Conservation (phyloP, 148 eudicot genomes). For the Cornus florida region DNA sequence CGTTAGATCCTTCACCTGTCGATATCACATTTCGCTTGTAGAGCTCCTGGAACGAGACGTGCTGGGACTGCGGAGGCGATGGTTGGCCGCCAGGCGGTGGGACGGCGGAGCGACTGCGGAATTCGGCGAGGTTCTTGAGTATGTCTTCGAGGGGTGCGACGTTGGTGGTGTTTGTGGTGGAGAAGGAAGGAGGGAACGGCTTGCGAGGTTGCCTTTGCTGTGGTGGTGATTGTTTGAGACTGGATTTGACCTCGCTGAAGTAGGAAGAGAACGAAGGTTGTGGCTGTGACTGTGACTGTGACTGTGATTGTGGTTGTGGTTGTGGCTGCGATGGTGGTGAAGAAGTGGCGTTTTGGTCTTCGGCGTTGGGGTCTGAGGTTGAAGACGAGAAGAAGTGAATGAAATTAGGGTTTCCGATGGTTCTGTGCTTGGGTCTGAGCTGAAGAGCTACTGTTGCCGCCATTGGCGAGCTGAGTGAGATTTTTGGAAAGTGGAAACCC, state of each 20-base stretch:
- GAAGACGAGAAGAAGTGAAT: conserved; percentile 38
- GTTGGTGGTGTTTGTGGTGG: conserved; percentile 1
- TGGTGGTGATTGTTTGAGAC: conserved; percentile 27
- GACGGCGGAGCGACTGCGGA: conserved; percentile 34
- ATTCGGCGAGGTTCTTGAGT: conserved; percentile 41
- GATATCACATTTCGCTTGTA: conserved; percentile 22
- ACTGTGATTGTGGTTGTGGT: conserved; percentile 14
- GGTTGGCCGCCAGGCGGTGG: conserved; percentile 6
- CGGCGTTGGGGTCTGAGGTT: conserved; percentile 12
- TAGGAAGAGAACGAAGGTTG: conserved; percentile 24
- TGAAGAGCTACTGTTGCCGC: conserved; percentile 48
- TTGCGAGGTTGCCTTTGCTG: conserved; percentile 10
- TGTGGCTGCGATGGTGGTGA: not conserved
- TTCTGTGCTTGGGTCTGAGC: conserved; percentile 26
- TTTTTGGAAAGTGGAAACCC: not conserved
- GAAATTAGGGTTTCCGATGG: conserved; percentile 13
- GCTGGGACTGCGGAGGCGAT: not conserved
- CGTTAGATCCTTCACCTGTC: not conserved
- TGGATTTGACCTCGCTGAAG: conserved; percentile 51
- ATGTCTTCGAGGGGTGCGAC: conserved; percentile 30
- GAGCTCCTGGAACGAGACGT: conserved; percentile 25
- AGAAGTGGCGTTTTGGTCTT: conserved; percentile 11
- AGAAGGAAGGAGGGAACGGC: conserved; percentile 1
- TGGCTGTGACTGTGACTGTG: conserved; percentile 13
- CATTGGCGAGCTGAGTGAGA: conserved; percentile 36